These are phyloP conservation scores for Cyclostephanos invisitatus DNA, from an alignment of 108 stramenopile genomes.

Conservation along the genomic window DNA sequence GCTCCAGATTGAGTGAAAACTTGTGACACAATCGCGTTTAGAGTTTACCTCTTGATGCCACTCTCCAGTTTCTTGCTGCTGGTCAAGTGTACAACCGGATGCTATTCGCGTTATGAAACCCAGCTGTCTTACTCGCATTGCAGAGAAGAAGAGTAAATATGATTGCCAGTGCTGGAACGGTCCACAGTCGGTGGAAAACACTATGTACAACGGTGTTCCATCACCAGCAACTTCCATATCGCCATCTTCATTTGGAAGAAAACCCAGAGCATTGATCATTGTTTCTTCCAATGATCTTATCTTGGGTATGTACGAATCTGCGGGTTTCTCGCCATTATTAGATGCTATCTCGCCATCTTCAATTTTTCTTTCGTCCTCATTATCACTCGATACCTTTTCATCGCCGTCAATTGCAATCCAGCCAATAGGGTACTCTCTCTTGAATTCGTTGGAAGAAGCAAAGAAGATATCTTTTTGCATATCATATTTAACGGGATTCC, in stretches of 20 bases:
- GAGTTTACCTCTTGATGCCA: constrained; percentile 28
- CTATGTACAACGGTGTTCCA: constrained; percentile 31
- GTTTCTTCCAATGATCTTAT: constrained; percentile 42
- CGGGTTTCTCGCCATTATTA: neutral
- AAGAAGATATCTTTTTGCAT: constrained; percentile 59
- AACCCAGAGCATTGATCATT: constrained; percentile 32
- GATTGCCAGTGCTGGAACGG: constrained; percentile 93
- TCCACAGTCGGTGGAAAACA: constrained; percentile 89
- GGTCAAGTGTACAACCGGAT: constrained; percentile 65
- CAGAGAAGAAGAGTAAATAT: constrained; percentile 87
- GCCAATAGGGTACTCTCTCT: constrained; percentile 71
- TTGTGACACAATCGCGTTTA: neutral
- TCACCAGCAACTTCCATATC: constrained; percentile 21
- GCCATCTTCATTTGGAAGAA: constrained; percentile 39
- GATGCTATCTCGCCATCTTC: neutral
- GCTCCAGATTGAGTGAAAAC: neutral
- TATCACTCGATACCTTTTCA: constrained; percentile 27
- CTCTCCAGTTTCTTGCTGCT: constrained; percentile 36
- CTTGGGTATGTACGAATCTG: neutral
- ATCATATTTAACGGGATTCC: constrained; percentile 57
- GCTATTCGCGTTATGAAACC: constrained; percentile 94
- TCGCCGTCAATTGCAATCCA: constrained; percentile 84
- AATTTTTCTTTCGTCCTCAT: constrained; percentile 16
- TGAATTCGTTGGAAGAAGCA: constrained; percentile 39
- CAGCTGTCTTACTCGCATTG: constrained; percentile 65